These are phyloP conservation scores for Phialophora tarda DNA, from an alignment of 2,329 filamentous ascomycete species.

Conservation along the genomic window DNA sequence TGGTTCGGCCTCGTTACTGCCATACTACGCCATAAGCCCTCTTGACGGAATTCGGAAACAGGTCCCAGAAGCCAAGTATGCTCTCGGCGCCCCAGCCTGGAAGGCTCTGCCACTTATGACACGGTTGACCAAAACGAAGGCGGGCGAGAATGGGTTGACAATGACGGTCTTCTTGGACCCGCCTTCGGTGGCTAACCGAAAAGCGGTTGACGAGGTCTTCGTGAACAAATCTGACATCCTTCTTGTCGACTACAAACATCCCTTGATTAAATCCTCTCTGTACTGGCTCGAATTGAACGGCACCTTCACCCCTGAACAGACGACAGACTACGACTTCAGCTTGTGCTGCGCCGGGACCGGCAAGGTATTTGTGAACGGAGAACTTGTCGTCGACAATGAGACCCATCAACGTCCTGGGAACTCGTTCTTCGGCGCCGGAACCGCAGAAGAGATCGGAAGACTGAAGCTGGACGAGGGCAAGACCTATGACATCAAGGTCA, in stretches of 20 bases:
- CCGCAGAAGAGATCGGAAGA: slow-evolving; percentile 66
- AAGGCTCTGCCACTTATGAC: slow-evolving; percentile 67
- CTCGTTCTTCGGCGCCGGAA: slow-evolving; percentile 69
- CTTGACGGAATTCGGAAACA: slow-evolving; percentile 51
- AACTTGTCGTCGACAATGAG: slow-evolving; percentile 69
- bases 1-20: slow-evolving; percentile 63
- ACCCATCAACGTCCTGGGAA: slow-evolving; percentile 67
- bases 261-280: slow-evolving; percentile 54
- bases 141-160: slow-evolving; percentile 63
- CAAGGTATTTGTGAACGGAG: slow-evolving; percentile 67
- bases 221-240: slow-evolving; percentile 54
- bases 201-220: slow-evolving; percentile 58
- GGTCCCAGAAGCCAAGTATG: slow-evolving; percentile 54
- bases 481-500: slow-evolving; percentile 63
- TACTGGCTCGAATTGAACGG: slow-evolving; percentile 69
- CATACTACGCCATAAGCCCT: slow-evolving; percentile 54
- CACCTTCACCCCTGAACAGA: slow-evolving; percentile 64
- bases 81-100: slow-evolving; percentile 68
- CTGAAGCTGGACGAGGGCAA: slow-evolving; percentile 64
- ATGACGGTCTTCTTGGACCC: slow-evolving; percentile 69
- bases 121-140: slow-evolving; percentile 56
- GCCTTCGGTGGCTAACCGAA: slow-evolving; percentile 54
- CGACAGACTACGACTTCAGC: slow-evolving; percentile 68
- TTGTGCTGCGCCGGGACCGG: slow-evolving; percentile 69
- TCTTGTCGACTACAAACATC: slow-evolving; percentile 61